These are phyloP conservation scores for Solanum hybrid DNA, from an alignment of 305 asterid genomes.

Conservation along the genomic window DNA sequence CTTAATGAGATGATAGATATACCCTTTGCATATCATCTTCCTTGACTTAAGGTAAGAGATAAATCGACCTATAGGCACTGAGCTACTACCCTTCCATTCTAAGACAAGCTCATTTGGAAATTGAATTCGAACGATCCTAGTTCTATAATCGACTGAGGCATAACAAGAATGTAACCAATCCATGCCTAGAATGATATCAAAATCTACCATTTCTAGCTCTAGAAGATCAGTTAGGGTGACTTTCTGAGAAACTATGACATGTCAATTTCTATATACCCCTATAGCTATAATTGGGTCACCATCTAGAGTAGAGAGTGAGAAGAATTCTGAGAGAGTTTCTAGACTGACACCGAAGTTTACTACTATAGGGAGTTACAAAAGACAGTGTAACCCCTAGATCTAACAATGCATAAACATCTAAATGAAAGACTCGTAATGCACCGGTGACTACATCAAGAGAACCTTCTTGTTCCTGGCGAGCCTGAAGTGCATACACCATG, in stretches of 20 bases:
- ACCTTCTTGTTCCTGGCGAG: background rate
- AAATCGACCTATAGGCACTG: background rate
- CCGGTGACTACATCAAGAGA: background rate
- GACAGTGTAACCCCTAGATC: background rate
- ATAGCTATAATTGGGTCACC: background rate
- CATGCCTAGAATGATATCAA: background rate
- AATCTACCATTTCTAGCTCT: background rate
- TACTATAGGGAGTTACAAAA: background rate
- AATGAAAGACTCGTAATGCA: background rate
- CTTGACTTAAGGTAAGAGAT: background rate
- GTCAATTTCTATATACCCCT: background rate
- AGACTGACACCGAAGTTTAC: background rate
- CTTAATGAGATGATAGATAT: background rate
- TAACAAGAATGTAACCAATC: background rate
- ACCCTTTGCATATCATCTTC: background rate
- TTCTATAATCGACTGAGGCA: background rate
- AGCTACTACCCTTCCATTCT: background rate
- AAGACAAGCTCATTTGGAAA: too few species aligned
- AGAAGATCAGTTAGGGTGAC: background rate
- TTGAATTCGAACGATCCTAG: background rate
- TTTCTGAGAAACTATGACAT: background rate
- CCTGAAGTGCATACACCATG: background rate
- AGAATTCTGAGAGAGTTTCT: background rate
- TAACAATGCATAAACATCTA: background rate
- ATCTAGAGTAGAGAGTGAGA: background rate